Percentiles rank a stretch among this genome's conserved stretches.
These are phyloP conservation scores for Kuraishia ogatae DNA, from an alignment of 805 yeast species.

Conservation along the genomic window DNA sequence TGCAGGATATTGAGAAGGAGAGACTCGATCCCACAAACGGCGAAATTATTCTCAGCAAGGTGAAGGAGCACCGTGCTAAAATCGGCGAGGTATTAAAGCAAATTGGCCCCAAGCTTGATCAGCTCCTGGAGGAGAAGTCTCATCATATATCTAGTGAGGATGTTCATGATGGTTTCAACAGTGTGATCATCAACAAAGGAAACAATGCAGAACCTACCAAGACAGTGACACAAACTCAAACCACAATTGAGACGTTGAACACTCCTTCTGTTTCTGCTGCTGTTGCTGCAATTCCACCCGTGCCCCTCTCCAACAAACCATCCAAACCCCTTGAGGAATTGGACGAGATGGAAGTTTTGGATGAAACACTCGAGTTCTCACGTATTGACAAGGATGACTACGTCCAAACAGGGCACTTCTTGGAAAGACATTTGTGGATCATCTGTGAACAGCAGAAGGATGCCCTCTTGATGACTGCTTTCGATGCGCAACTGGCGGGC, in stretches of 20 bases:
- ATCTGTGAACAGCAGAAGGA: slow-evolving; percentile 83
- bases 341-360: slow-evolving; percentile 46
- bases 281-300: not conserved
- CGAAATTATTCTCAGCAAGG: slow-evolving; percentile 27
- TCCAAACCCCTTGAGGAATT: slow-evolving; percentile 24
- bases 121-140: slow-evolving; percentile 61
- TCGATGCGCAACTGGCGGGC: slow-evolving; percentile 68
- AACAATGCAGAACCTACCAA: slow-evolving; percentile 11
- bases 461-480: slow-evolving; percentile 86
- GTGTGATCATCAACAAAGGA: slow-evolving; percentile 67
- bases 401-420: slow-evolving; percentile 38
- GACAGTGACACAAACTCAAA: not conserved
- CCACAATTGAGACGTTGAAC: not conserved
- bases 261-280: not conserved
- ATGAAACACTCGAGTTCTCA: slow-evolving; percentile 61
- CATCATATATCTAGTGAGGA: slow-evolving; percentile 83
- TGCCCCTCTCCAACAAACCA: slow-evolving; percentile 8
- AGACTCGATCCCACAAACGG: slow-evolving; percentile 35
- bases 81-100: slow-evolving; percentile 58
- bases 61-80: slow-evolving; percentile 57
- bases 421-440: slow-evolving; percentile 55
- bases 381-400: slow-evolving; percentile 41
- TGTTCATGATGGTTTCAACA: slow-evolving; percentile 85
- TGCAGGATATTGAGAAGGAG: slow-evolving; percentile 44
- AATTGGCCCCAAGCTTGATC: slow-evolving; percentile 58